Conservation (phyloP, 192 early-diverging fungal species). For the Backusella tarrabulga region DNA sequence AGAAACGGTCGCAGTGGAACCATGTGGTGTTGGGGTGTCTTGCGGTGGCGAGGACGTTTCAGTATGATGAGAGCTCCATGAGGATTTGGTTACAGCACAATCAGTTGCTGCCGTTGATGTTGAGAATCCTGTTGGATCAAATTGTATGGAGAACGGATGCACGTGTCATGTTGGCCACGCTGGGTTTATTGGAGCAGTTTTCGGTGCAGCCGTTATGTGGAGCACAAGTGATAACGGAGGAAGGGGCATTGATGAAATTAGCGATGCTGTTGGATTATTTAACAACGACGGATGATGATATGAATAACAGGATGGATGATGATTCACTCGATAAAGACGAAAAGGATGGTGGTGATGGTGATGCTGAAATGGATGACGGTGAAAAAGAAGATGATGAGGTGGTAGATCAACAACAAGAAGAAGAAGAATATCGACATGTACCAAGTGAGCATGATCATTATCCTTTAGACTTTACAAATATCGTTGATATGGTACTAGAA, state of each 20-base stretch:
- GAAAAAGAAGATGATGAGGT: not conserved
- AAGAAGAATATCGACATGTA: not conserved
- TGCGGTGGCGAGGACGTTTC: not conserved
- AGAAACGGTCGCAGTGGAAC: not conserved
- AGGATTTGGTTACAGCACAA: not conserved
- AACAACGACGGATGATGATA: not conserved
- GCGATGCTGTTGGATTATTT: not conserved
- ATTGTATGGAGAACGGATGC: not conserved
- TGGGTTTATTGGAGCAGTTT: not conserved
- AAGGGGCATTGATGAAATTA: not conserved
- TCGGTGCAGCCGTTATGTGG: not conserved
- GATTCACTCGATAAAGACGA: not conserved
- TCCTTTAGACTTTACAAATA: not conserved
- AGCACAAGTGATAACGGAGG: not conserved
- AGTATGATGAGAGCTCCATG: slow-evolving; percentile 4
- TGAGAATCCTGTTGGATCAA: too few relatives aligned
- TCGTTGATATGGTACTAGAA: not conserved
- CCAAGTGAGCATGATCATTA: not conserved
- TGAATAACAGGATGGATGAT: not conserved
- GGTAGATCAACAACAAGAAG: not conserved
- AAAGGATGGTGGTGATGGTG: too few relatives aligned
- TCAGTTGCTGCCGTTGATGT: not conserved
- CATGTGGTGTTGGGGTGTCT: not conserved
- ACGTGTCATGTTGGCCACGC: not conserved
- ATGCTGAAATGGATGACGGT: too few relatives aligned